A percentile compares a stretch with the other conserved stretches of the same genome.
Conservation (phyloP, 306 rosid genomes). For the Spatholobus suberectus region DNA sequence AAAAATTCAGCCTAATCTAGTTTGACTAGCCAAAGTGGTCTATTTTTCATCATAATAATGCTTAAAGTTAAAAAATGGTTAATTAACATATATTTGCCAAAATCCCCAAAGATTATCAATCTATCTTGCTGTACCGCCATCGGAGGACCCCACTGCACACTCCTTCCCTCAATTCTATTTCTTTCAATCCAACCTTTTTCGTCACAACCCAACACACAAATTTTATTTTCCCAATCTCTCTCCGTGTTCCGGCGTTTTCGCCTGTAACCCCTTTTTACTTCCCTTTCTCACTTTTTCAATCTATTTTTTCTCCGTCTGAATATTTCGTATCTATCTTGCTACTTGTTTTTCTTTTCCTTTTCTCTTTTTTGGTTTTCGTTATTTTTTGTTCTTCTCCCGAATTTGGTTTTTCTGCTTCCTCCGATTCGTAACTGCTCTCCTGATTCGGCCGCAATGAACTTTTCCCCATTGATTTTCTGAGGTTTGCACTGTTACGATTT, state of each 20-base stretch:
- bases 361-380: conserved; percentile 9
- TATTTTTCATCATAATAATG: too few relatives aligned
- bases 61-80: too few relatives aligned
- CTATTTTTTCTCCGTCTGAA: conserved; percentile 27
- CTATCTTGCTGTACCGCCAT: background rate
- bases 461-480: conserved; percentile 32
- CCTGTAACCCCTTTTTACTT: conserved; percentile 33
- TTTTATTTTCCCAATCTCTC: conserved; percentile 12
- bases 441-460: conserved; percentile 25
- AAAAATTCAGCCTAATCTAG: too few relatives aligned
- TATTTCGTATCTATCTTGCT: conserved; percentile 45
- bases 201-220: background rate
- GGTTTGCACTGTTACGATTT: conserved; percentile 52
- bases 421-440: conserved; percentile 41
- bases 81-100: too few relatives aligned
- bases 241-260: conserved; percentile 41
- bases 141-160: conserved; percentile 3
- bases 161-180: background rate
- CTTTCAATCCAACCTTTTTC: background rate
- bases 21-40: too few relatives aligned
- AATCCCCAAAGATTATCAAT: background rate
- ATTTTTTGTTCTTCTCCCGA: conserved; percentile 45
- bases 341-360: conserved; percentile 31
- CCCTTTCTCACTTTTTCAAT: conserved; percentile 15
- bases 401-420: conserved; percentile 46